Conservation (phyloP, 2,329 filamentous ascomycete species). For the Cladosporium sp. region DNA sequence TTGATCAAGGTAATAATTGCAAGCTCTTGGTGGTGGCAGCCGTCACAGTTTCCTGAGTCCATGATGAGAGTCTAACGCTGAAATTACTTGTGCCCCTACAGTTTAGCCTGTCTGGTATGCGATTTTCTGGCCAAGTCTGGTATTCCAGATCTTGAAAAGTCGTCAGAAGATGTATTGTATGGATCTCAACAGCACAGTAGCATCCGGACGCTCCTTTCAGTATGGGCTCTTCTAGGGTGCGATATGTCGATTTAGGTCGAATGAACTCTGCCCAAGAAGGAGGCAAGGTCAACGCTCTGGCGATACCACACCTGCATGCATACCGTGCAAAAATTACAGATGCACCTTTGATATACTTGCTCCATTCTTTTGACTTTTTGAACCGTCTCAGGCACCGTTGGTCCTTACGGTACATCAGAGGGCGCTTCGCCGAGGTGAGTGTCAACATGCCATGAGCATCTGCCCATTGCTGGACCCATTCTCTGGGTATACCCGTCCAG, state of each 20-base stretch:
- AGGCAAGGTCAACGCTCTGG: conserved; percentile 2
- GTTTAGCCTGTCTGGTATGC: background rate
- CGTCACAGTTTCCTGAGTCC: background rate
- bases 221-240: background rate
- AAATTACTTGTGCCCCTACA: background rate
- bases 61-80: background rate
- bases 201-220: background rate
- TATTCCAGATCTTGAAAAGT: background rate
- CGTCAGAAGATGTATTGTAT: background rate
- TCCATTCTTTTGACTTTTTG: background rate
- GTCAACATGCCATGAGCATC: conserved; percentile 4
- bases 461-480: conserved; percentile 5
- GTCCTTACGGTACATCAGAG: background rate
- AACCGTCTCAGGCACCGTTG: background rate
- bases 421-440: background rate
- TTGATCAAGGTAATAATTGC: too few relatives aligned
- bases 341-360: conserved; percentile 3
- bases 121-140: background rate
- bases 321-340: background rate
- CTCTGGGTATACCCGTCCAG: conserved; percentile 8
- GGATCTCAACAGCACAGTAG: background rate
- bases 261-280: background rate
- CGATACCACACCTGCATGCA: background rate
- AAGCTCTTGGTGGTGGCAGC: conserved; percentile 1
- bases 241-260: background rate